phyloP scores from a whole-genome alignment of 2,329 filamentous ascomycete species.

The Blastomyces emzantsi region DNA sequence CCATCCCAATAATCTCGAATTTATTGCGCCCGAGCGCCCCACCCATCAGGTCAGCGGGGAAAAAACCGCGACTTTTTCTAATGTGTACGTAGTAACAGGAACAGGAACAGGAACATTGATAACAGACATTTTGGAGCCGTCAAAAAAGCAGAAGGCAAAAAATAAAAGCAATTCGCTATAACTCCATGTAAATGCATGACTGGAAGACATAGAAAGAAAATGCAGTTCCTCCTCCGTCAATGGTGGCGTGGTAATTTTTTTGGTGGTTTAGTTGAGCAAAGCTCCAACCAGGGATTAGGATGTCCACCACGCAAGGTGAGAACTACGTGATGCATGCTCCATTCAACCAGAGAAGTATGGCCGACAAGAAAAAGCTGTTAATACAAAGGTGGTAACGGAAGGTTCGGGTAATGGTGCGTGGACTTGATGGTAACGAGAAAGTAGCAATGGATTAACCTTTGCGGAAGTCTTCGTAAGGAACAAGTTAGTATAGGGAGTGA shows the following conservation, averaged over 20 bases:
- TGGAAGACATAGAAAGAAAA: slow-evolving; percentile 24
- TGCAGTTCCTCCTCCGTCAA: slow-evolving; percentile 5
- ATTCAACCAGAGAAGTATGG: neutral
- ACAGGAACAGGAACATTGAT: neutral
- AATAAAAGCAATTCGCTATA: slow-evolving; percentile 31
- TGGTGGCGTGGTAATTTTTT: neutral
- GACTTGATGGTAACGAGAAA: neutral
- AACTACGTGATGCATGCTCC: neutral
- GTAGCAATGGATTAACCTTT: slow-evolving; percentile 42
- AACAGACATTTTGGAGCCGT: slow-evolving; percentile 1
- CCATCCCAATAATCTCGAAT: slow-evolving; percentile 1
- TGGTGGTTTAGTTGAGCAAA: neutral
- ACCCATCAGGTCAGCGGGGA: slow-evolving; percentile 1
- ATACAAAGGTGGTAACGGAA: slow-evolving; percentile 21
- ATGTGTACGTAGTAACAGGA: slow-evolving; percentile 1
- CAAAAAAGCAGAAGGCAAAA: neutral
- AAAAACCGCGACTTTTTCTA: slow-evolving; percentile 9
- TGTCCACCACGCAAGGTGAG: neutral
- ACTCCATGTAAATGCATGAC: slow-evolving; percentile 39
- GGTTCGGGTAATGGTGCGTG: slow-evolving; percentile 8
- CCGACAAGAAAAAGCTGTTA: slow-evolving; percentile 21
- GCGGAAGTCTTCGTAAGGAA: slow-evolving; percentile 47
- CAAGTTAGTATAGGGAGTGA: slow-evolving; percentile 18
- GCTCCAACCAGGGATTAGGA: slow-evolving; percentile 1
- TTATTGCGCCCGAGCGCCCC: slow-evolving; percentile 12